phyloP scores from a whole-genome alignment of 441 rosid genomes.

The Viola pubescens region DNA sequence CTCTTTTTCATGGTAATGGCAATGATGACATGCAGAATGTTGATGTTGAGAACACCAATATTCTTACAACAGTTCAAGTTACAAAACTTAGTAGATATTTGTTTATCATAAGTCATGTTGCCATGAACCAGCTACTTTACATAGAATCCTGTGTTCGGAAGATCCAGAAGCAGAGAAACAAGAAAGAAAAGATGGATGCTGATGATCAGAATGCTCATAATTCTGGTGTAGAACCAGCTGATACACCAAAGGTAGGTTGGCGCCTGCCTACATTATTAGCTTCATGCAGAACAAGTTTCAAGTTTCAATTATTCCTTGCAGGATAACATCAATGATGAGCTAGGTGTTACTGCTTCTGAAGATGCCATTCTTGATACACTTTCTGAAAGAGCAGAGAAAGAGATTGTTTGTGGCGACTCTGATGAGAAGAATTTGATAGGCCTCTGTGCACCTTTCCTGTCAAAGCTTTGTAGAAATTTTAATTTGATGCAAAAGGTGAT shows the following conservation, averaged over 20 bases:
- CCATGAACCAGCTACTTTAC: constrained; percentile 93
- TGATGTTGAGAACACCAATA: constrained; percentile 21
- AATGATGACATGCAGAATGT: constrained; percentile 45
- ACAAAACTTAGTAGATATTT: constrained; percentile 76
- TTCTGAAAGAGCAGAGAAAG: constrained; percentile 85
- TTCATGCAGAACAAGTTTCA: background rate
- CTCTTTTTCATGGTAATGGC: constrained; percentile 44
- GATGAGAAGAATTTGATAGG: constrained; percentile 69
- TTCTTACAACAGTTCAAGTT: constrained; percentile 54
- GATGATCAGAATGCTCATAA: constrained; percentile 30
- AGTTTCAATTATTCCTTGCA: constrained; percentile 29
- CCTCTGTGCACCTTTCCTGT: constrained; percentile 67
- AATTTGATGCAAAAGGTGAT: constrained; percentile 78
- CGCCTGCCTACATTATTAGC: constrained; percentile 1
- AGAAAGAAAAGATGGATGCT: constrained; percentile 37
- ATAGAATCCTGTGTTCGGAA: constrained; percentile 81
- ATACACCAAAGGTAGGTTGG: constrained; percentile 44
- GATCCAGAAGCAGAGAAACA: constrained; percentile 73
- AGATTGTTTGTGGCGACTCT: constrained; percentile 69
- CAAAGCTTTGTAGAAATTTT: constrained; percentile 89
- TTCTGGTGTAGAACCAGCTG: constrained; percentile 14
- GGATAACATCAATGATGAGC: constrained; percentile 86
- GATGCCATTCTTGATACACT: constrained; percentile 82
- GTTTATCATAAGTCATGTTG: constrained; percentile 76
- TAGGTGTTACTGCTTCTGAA: constrained; percentile 94